These are phyloP conservation scores for Clitoria ternatea DNA, from an alignment of 306 rosid species.

Conservation along the genomic window DNA sequence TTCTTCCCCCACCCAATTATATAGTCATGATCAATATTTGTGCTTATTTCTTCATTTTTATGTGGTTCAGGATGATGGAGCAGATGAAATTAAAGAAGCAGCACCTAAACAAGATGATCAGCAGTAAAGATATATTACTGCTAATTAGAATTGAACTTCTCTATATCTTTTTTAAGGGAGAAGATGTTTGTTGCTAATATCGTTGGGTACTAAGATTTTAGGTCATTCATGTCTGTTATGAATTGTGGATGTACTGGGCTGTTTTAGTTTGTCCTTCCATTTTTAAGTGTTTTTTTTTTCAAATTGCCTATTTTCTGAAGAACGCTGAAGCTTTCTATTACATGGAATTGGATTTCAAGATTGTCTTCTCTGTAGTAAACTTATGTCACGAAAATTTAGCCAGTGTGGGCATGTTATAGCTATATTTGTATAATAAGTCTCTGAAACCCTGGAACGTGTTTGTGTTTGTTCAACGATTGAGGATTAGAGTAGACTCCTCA, in stretches of 20 bases:
- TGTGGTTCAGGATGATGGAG: conserved; percentile 77
- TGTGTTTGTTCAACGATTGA: background rate
- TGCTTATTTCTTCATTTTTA: too few relatives aligned
- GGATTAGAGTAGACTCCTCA: background rate
- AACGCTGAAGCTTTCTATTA: conserved; percentile 41
- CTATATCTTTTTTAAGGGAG: conserved; percentile 74
- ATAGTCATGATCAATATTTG: too few relatives aligned
- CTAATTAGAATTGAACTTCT: conserved; percentile 55
- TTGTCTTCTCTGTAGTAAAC: conserved; percentile 23
- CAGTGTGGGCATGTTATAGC: background rate
- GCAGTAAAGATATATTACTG: conserved; percentile 44
- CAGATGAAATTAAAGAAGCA: conserved; percentile 95
- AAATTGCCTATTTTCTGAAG: conserved; percentile 50
- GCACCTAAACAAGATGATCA: conserved; percentile 67
- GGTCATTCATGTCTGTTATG: conserved; percentile 64
- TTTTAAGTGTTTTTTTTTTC: conserved; percentile 53
- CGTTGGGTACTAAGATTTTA: conserved; percentile 44
- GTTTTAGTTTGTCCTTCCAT: conserved; percentile 63
- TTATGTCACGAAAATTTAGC: background rate
- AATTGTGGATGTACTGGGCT: conserved; percentile 50
- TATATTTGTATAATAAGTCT: background rate
- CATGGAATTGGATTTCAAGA: conserved; percentile 43
- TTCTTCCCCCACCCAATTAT: too few relatives aligned
- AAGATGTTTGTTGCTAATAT: conserved; percentile 53
- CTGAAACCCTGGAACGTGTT: background rate